Base-by-base conservation (phyloP, 2,329 filamentous ascomycete genomes). In the Cladosporium sp. region DNA sequence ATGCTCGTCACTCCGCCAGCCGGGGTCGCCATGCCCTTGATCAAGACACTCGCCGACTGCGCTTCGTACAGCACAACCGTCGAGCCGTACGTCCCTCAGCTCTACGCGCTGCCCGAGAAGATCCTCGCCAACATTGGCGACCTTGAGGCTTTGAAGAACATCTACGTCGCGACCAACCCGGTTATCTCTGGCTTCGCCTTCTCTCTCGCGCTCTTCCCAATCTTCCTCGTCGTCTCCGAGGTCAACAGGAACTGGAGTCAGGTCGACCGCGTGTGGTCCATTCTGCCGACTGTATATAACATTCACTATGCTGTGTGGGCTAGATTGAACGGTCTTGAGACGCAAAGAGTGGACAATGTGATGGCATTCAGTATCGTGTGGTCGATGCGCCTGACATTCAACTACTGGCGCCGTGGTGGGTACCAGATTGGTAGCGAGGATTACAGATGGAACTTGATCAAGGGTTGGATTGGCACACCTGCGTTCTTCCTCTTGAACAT, bases 221-320 rank as follows among this genome's bases (percentile, higher is more conserved):
- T 95, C 32, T 91, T 96, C 73, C 81, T 97, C 28, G 74, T 94
- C 36, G 82, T 88, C 5, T 92, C 93, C 0, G 94, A 98, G 78
- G 80, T 92, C 80, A 98, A 96, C 80, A 87, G 86, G 74, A 99
- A 99, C 79, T 97, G 93, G 78, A 97, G 93, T n/a, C 95, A 99
- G 80, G 90, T 99, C 51, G 95, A 99, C 78, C 88, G 95, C 59
- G 81, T 90, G 72, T 99, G 95, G 95, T 95, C 92, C 75, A 84
- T 99, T 68, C 80, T 99, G 60, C 95, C 95, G 1, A 90, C 92
- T 8, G 75, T 97, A 60, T 98, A 96, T 79, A 90, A 95, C 76
- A 85, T 88, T 6, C 93, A 99, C 78, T 95, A 92, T 76, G 86
- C 88, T 44, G 73, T 88, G n/a, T 99, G 93, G 89, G 90, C 93